Evolutionary conservation across 176 grass and related monocot genomes (phyloP), one percentile per base, ranked within the genome.

Genomic region (Rhynchospora tenuis): DNA sequence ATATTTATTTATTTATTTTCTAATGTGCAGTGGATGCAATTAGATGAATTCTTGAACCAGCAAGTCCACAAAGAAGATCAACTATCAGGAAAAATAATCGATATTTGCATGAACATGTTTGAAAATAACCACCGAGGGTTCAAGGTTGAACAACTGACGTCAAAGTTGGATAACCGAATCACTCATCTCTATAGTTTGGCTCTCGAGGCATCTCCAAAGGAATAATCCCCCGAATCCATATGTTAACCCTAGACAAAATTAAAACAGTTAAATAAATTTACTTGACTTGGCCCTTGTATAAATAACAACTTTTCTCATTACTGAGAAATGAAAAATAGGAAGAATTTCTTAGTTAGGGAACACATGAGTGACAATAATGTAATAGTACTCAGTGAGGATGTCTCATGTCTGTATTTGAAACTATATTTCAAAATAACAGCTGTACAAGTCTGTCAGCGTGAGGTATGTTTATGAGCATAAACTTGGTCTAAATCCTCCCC

Each of bases 11-110:
- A 65, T 83, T 64, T 28, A 80, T 20, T 3, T 28, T 51, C 17
- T 73, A 54, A 38, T 81, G 23, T 85, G 50, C 81, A 94, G 90
- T 92, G 90, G 86, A 94, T 92, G 90, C 88, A 81, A 28, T 44
- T 92, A 58, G 81, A 88, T 5, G 81, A 94, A 78, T 88, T 94
- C 74, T 38, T 85, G 28, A 86, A 73, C 68, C 90, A 92, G 59
- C 51, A 84, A 33, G 85, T 85, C 68, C 71, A 92, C 64, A 67
- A 80, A 54, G 88, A 92, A 86, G 90, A 92, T 68, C 51, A 77
- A 83, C 86, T 94, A 84, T 57, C 28, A 22, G 88, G 63, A 83
- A 83, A 51, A 80, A 88, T 93, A 59, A 59, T 83, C 46, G 83
- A 90, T 28, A 91, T 86, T 55, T 94, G 89, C 69, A 54, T 84